These are phyloP conservation scores for Botryosphaeria dothidea DNA, from an alignment of 2,329 filamentous ascomycete species.

Conservation along the genomic window DNA sequence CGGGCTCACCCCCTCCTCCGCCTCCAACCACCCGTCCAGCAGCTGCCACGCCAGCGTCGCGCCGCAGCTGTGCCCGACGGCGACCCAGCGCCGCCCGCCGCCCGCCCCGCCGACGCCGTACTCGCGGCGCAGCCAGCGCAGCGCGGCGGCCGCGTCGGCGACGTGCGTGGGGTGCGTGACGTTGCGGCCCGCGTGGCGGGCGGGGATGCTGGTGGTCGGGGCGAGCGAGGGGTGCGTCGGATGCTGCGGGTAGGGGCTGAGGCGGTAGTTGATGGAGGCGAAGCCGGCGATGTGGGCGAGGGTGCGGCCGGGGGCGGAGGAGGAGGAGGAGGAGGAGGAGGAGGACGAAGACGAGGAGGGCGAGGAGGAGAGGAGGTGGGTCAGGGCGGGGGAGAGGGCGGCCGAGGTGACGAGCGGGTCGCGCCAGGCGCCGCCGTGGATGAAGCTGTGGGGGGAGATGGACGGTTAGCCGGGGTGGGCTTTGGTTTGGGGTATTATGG, in stretches of 20 bases:
- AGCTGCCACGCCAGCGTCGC: conserved; percentile 64
- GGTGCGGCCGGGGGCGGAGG: conserved; percentile 26
- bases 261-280: conserved; percentile 65
- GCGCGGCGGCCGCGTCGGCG: conserved; percentile 54
- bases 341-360: conserved; percentile 22
- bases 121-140: conserved; percentile 52
- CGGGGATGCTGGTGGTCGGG: conserved; percentile 38
- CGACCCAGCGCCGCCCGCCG: conserved; percentile 34
- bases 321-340: conserved; percentile 28
- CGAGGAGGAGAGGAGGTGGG: conserved; percentile 34
- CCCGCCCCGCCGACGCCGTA: conserved; percentile 43
- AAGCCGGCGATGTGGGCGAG: conserved; percentile 57
- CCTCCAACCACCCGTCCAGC: conserved; percentile 40
- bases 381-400: conserved; percentile 39
- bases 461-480: background rate
- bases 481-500: no score
- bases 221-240: conserved; percentile 48
- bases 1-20: conserved; percentile 15
- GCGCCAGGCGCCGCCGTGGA: conserved; percentile 54
- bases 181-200: conserved; percentile 50
- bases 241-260: conserved; percentile 54
- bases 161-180: conserved; percentile 64
- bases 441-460: conserved; percentile 34
- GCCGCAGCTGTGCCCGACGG: conserved; percentile 65
- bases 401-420: conserved; percentile 44